These are phyloP conservation scores for Syzygium malaccense DNA, from an alignment of 441 rosid species.

Conservation along the genomic window DNA sequence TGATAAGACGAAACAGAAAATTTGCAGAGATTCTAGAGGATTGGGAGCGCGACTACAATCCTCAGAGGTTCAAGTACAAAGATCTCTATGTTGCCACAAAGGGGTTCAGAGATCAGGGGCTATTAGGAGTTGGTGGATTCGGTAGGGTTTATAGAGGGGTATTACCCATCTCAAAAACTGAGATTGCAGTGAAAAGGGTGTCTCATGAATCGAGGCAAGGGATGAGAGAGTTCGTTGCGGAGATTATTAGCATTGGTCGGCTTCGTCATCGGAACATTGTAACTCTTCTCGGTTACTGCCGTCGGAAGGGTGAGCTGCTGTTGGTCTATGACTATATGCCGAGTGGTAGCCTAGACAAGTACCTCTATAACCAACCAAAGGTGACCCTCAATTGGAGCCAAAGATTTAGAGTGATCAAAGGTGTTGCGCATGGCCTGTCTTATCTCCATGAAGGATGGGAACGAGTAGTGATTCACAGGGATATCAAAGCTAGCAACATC, in stretches of 20 bases:
- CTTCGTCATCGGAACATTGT: conserved; percentile 55
- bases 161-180: conserved; percentile 14
- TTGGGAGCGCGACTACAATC: conserved; percentile 48
- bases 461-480: conserved; percentile 55
- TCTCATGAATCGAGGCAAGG: conserved; percentile 34
- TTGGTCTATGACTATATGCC: conserved; percentile 27
- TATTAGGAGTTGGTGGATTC: conserved; percentile 43
- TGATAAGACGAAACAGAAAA: conserved; percentile 3
- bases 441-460: conserved; percentile 74
- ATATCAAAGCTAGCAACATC: conserved; percentile 24
- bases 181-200: conserved; percentile 46
- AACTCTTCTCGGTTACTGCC: conserved; percentile 50
- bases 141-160: conserved; percentile 18
- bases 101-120: conserved; percentile 31
- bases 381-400: conserved; percentile 30
- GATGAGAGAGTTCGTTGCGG: conserved; percentile 52
- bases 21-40: conserved; percentile 24
- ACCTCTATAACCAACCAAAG: conserved; percentile 13
- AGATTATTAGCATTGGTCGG: conserved; percentile 45
- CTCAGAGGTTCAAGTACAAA: conserved; percentile 41
- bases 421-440: conserved; percentile 42
- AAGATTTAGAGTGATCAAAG: conserved; percentile 35
- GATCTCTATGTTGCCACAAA: conserved; percentile 42
- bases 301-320: conserved; percentile 40
- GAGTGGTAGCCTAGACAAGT: conserved; percentile 33